Percentiles rank a stretch among this genome's conserved stretches.
Evolutionary conservation across 495 filamentous ascomycete species (phyloP).

Genomic region (Evernia prunastri): DNA sequence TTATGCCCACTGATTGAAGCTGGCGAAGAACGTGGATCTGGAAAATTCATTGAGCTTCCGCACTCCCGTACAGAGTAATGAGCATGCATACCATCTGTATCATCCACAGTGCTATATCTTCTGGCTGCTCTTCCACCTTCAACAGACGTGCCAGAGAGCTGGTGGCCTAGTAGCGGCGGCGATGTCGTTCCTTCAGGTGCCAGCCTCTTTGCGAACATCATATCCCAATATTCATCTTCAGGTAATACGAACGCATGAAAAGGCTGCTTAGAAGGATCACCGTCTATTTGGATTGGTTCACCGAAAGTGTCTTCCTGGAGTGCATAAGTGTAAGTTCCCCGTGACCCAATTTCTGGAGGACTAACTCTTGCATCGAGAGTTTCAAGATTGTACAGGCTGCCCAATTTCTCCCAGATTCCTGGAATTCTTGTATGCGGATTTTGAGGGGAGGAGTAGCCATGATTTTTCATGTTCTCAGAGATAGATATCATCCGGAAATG

Average conservation of each 20-base stretch:
- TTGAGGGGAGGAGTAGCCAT: slow-evolving; percentile 42
- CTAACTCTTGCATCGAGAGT: slow-evolving; percentile 77
- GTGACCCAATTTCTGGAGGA: not conserved
- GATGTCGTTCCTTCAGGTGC: slow-evolving; percentile 54
- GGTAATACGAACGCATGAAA: slow-evolving; percentile 73
- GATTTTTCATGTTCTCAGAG: slow-evolving; percentile 74
- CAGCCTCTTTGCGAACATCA: slow-evolving; percentile 63
- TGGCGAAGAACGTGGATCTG: slow-evolving; percentile 47
- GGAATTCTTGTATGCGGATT: slow-evolving; percentile 78
- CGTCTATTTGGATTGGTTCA: slow-evolving; percentile 56
- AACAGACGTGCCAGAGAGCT: slow-evolving; percentile 20
- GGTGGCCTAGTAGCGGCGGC: slow-evolving; percentile 45
- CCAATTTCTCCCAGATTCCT: slow-evolving; percentile 85
- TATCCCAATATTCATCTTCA: slow-evolving; percentile 64
- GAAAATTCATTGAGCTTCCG: slow-evolving; percentile 8
- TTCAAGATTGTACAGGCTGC: slow-evolving; percentile 77
- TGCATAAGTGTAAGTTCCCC: not conserved
- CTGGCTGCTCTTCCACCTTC: slow-evolving; percentile 33
- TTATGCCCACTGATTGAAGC: slow-evolving; percentile 43
- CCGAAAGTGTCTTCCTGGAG: slow-evolving; percentile 44
- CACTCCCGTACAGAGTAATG: slow-evolving; percentile 14
- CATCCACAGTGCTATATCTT: slow-evolving; percentile 40
- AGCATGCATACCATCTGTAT: slow-evolving; percentile 48
- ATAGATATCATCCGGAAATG: slow-evolving; percentile 94
- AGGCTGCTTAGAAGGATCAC: slow-evolving; percentile 46